Base-by-base conservation (phyloP, 805 yeast genomes). In the Hanseniaspora lachancei region DNA sequence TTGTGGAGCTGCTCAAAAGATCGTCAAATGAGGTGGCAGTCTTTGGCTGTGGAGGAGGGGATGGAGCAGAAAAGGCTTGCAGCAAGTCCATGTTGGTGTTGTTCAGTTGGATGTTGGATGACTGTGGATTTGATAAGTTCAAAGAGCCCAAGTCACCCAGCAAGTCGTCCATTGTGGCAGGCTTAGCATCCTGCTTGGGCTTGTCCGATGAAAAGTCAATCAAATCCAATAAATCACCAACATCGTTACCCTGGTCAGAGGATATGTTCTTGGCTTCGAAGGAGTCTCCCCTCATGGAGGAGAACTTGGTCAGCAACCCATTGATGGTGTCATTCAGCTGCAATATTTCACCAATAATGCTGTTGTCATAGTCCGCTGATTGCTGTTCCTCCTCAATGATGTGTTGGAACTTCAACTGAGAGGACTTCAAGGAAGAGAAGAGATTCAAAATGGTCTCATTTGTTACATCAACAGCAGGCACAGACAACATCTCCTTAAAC, bases 351-450 rank as follows among this genome's bases (percentile, higher is more conserved):
- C 73, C 74, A 38, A 87, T 85, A 10, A 84, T 77, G 7, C 73
- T 80, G 63, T 82, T 86, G 59, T 81, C 80, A 34, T 46, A 29
- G 15, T 46, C 49, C 5, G 23, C 13, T 7, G 47, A 46, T 24
- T 80, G 82, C 39, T 78, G 77, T 63, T 87, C 95, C 63, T 88
- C 95, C 63, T 80, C 84, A 58, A 87, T 80, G 62, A 93, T 84
- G 62, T 82, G 84, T 66, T 85, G 85, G 61, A 93, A 78, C 62
- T 85, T 88, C 42, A 97, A 96, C 64, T 83, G 89, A 34, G 96
- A 81, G 48, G 81, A 81, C 67, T 86, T 89, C 62, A 93, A 74
- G 2, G 95, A 75, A 47, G 81, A 75, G 63, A 81, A 86, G 57
- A 93, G 74, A 63, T 93, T 97, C 49, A 76, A 73, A 20, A 86